Percentiles rank a stretch among this genome's conserved stretches.
phyloP scores from a whole-genome alignment of 2,329 filamentous ascomycete genomes.

The Pseudopithomyces maydicus region DNA sequence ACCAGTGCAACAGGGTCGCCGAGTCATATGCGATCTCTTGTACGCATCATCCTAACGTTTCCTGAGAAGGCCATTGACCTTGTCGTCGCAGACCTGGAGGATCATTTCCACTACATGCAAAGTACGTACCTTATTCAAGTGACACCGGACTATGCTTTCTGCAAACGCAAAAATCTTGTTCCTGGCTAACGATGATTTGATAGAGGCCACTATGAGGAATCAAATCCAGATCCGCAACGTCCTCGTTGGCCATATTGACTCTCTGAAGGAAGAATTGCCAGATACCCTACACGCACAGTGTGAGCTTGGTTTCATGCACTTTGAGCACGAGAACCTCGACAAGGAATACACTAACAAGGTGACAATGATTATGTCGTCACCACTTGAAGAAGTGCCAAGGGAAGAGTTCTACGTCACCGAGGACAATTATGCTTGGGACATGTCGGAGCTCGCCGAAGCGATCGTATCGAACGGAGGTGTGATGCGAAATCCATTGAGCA shows the following conservation, averaged over 20 bases:
- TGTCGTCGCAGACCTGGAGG: slow-evolving; percentile 31
- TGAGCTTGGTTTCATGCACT: slow-evolving; percentile 42
- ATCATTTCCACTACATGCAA: slow-evolving; percentile 27
- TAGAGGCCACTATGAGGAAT: neutral
- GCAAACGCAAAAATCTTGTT: neutral
- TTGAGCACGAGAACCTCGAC: slow-evolving; percentile 40
- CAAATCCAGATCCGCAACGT: slow-evolving; percentile 30
- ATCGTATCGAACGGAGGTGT: slow-evolving; percentile 38
- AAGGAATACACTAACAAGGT: slow-evolving; percentile 42
- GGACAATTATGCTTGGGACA: slow-evolving; percentile 49
- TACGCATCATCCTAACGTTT: slow-evolving; percentile 26
- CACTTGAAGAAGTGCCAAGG: slow-evolving; percentile 38
- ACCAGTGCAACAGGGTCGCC: slow-evolving; percentile 9
- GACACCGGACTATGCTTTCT: slow-evolving; percentile 10
- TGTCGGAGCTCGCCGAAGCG: slow-evolving; percentile 40
- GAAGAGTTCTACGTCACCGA: slow-evolving; percentile 45
- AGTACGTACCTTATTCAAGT: slow-evolving; percentile 14
- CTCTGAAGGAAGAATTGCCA: slow-evolving; percentile 29
- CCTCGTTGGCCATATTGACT: slow-evolving; percentile 32
- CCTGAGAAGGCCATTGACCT: slow-evolving; percentile 26
- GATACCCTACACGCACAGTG: slow-evolving; percentile 30
- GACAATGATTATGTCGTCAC: slow-evolving; percentile 40
- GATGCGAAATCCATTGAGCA: slow-evolving; percentile 40
- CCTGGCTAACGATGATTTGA: neutral
- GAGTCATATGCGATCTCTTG: slow-evolving; percentile 26